Conservation (phyloP, 2,329 filamentous ascomycete species). For the Verticillium albo-atrum region DNA sequence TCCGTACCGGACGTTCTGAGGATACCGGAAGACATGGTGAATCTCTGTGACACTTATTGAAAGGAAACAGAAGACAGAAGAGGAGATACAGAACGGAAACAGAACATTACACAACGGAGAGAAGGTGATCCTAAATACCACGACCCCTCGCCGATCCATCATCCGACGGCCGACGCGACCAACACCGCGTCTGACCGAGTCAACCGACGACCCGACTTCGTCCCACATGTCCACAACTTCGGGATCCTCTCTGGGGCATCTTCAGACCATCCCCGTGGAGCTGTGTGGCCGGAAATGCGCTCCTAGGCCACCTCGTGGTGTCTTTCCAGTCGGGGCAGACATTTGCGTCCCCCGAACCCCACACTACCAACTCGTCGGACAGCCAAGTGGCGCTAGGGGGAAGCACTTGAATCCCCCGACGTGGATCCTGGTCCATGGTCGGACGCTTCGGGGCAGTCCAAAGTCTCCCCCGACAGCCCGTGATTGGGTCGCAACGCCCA, state of each 20-base stretch:
- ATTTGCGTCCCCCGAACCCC: conserved; percentile 3
- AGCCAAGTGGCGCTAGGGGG: conserved; percentile 20
- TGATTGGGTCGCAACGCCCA: conserved; percentile 8
- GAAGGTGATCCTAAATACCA: conserved; percentile 4
- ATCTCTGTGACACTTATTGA: not conserved
- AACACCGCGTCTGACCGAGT: not conserved
- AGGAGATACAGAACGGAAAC: not conserved
- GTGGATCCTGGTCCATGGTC: not conserved
- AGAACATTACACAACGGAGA: not conserved
- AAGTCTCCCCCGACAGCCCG: conserved; percentile 16
- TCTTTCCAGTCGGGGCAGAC: conserved; percentile 3
- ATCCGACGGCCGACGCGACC: not conserved
- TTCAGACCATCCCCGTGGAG: not conserved
- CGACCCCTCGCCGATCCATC: not conserved
- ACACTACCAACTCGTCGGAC: not conserved
- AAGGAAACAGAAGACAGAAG: not conserved
- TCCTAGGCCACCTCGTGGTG: not conserved
- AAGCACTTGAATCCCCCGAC: conserved; percentile 11
- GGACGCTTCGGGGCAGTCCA: conserved; percentile 4
- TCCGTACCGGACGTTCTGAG: conserved; percentile 7
- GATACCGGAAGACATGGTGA: conserved; percentile 4
- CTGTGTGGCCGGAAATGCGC: not conserved
- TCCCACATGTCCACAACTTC: conserved; percentile 5
- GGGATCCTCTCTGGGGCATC: not conserved
- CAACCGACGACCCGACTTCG: not conserved